Conservation (phyloP, 2,329 filamentous ascomycete species). For the Celoporthe dispersa region DNA sequence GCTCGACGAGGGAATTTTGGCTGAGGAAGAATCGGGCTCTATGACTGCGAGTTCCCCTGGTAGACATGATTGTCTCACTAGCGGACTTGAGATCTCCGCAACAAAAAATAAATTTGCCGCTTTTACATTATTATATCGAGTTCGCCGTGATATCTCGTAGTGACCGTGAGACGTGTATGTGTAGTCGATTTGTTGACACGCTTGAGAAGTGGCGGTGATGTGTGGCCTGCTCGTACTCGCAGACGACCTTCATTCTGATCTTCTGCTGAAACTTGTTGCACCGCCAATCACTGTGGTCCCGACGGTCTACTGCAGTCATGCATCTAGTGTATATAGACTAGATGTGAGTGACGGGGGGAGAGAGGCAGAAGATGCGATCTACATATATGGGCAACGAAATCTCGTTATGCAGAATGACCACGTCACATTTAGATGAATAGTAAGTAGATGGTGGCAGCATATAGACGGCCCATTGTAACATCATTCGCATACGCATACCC, state of each 20-base stretch:
- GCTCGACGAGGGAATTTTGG: conserved; percentile 26
- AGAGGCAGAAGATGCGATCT: not conserved
- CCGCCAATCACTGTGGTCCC: too few relatives aligned
- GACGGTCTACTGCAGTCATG: too few relatives aligned
- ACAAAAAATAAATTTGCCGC: conserved; percentile 27
- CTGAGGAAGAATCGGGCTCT: conserved; percentile 28
- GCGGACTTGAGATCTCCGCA: conserved; percentile 30
- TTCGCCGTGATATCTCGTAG: not conserved
- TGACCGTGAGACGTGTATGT: not conserved
- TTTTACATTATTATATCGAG: conserved; percentile 20
- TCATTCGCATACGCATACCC: not conserved
- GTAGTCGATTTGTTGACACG: not conserved
- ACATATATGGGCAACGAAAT: not conserved
- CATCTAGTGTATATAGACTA: too few relatives aligned
- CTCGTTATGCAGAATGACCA: not conserved
- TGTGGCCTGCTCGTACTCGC: not conserved
- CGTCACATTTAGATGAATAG: not conserved
- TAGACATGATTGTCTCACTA: conserved; percentile 30
- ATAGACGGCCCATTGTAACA: not conserved
- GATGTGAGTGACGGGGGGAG: too few relatives aligned
- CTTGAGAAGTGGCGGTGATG: not conserved
- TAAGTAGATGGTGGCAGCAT: not conserved
- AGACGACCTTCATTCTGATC: too few relatives aligned
- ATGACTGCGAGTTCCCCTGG: conserved; percentile 29
- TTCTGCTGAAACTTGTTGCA: too few relatives aligned